Conservation (phyloP, 495 filamentous ascomycete genomes). For the Penicillium fimorum region DNA sequence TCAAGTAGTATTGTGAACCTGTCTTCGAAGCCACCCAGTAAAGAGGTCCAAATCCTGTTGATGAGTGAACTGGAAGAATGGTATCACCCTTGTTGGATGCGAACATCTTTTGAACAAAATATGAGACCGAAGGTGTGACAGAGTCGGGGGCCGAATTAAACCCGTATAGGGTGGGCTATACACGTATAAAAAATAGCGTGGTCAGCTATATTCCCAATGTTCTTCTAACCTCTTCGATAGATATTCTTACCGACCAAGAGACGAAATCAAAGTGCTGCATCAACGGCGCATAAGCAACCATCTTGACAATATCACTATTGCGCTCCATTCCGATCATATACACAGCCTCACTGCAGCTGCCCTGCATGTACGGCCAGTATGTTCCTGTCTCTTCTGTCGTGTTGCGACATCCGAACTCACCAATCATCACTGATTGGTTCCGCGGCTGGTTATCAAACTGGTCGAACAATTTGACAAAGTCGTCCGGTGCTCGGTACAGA, state of each 20-base stretch:
- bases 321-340: constrained; percentile 67
- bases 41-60: constrained; percentile 47
- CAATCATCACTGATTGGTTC: constrained; percentile 44
- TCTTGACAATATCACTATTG: constrained; percentile 57
- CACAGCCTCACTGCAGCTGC: constrained; percentile 62
- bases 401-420: constrained; percentile 58
- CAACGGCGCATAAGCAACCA: constrained; percentile 52
- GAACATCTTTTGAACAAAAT: constrained; percentile 47
- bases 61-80: constrained; percentile 48
- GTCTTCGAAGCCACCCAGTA: constrained; percentile 58
- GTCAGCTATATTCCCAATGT: neutral
- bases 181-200: neutral
- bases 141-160: constrained; percentile 49
- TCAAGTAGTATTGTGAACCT: constrained; percentile 32
- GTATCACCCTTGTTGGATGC: constrained; percentile 54
- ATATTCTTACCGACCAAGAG: constrained; percentile 38
- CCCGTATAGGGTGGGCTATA: constrained; percentile 36
- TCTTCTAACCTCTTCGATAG: neutral
- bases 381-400: constrained; percentile 36
- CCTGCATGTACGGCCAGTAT: constrained; percentile 51
- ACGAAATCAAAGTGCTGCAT: constrained; percentile 46
- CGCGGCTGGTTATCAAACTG: constrained; percentile 51
- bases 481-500: constrained; percentile 50
- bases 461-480: constrained; percentile 54
- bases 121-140: constrained; percentile 37